Conservation (phyloP, 805 yeast species). For the Ogataea degrootiae region DNA sequence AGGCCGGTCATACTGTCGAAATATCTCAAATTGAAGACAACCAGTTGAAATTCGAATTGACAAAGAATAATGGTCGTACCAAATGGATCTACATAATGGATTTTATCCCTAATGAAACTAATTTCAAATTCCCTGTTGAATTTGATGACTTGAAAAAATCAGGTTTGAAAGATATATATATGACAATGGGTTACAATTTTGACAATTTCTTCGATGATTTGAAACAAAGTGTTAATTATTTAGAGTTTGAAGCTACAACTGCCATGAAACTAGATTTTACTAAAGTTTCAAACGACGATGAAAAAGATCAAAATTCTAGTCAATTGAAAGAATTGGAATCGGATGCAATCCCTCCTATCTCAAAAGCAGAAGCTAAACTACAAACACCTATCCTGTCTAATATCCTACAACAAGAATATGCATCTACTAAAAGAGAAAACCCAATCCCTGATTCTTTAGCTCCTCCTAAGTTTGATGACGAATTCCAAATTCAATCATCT, state of each 20-base stretch:
- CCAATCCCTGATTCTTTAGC: constrained; percentile 26
- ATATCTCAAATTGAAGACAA: neutral
- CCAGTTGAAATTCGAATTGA: neutral
- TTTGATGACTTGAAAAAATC: neutral
- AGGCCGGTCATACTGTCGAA: constrained; percentile 1
- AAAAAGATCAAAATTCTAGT: too few relatives aligned
- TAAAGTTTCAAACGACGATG: neutral
- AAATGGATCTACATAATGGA: constrained; percentile 2
- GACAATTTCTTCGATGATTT: constrained; percentile 2
- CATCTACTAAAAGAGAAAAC: constrained; percentile 5
- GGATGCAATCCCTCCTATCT: neutral
- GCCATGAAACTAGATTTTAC: neutral
- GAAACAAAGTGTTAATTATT: neutral
- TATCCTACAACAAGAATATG: neutral
- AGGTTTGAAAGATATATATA: neutral
- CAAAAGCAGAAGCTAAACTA: neutral
- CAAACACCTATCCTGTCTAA: neutral
- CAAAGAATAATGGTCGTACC: constrained; percentile 1
- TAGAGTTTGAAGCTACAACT: neutral
- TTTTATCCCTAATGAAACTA: neutral
- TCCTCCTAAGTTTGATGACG: constrained; percentile 52
- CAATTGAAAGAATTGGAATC: neutral
- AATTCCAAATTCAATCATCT: constrained; percentile 34
- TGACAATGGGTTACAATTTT: constrained; percentile 2
- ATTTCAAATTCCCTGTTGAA: neutral